Evolutionary conservation across 306 rosid genomes (phyloP).

Genomic region (Quercus suber): DNA sequence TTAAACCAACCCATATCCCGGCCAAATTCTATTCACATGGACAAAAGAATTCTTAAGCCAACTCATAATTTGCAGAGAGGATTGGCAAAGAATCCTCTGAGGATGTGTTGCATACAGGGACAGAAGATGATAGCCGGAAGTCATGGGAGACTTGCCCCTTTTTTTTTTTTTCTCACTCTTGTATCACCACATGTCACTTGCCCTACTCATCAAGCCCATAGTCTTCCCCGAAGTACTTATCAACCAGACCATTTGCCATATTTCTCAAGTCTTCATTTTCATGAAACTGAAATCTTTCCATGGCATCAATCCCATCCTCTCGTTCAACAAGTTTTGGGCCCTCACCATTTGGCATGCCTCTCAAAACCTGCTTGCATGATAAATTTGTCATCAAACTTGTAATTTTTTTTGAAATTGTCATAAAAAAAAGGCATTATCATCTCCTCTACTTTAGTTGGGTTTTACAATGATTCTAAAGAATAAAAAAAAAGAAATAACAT

Average conservation of each 20-base stretch:
- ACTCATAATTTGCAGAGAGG: background rate
- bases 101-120: background rate
- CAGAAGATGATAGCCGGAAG: background rate
- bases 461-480: no score
- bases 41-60: conserved; percentile 13
- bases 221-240: conserved; percentile 89
- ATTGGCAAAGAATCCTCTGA: conserved; percentile 6
- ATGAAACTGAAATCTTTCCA: conserved; percentile 97
- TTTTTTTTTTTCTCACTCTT: no score
- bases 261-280: conserved; percentile 88
- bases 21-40: background rate
- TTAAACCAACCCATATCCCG: background rate
- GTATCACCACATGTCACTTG: background rate
- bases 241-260: conserved; percentile 85
- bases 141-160: background rate
- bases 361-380: conserved; percentile 60
- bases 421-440: no score
- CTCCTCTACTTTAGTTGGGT: no score
- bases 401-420: background rate
- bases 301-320: conserved; percentile 92
- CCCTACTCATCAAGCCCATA: conserved; percentile 70
- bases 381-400: conserved; percentile 6
- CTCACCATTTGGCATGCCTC: conserved; percentile 84
- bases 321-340: conserved; percentile 89
- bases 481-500: no score